Percentiles rank a stretch among this genome's conserved stretches.
These are phyloP conservation scores for Podaxis sp. DNA, from an alignment of 768 basidiomycete species.

Conservation along the genomic window DNA sequence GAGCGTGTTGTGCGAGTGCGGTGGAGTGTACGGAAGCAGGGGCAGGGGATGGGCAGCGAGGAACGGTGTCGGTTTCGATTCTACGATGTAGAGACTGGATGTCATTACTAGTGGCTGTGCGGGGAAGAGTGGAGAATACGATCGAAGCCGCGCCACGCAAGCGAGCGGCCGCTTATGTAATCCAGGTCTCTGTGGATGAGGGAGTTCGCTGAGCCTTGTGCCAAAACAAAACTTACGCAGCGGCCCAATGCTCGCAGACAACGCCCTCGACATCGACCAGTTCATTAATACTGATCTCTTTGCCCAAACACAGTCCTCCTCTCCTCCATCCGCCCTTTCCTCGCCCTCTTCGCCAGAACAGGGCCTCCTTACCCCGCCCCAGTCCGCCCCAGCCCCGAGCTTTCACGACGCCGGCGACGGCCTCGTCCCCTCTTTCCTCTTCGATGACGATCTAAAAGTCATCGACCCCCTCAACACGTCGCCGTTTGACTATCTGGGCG, in stretches of 20 bases:
- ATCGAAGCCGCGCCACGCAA: slow-evolving; percentile 1
- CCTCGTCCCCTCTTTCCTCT: slow-evolving; percentile 40
- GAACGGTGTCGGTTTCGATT: not conserved
- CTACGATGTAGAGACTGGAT: not conserved
- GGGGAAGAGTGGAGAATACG: not conserved
- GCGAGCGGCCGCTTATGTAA: slow-evolving; percentile 9
- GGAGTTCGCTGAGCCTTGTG: too few species aligned
- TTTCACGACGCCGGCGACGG: slow-evolving; percentile 34
- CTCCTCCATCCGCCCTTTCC: slow-evolving; percentile 34
- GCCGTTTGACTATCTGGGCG: slow-evolving; percentile 18
- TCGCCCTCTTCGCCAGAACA: slow-evolving; percentile 45
- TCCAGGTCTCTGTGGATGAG: not conserved
- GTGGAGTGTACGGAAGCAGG: not conserved
- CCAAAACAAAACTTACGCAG: not conserved
- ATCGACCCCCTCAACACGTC: slow-evolving; percentile 23
- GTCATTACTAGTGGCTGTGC: slow-evolving; percentile 5
- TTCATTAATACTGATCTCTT: slow-evolving; percentile 69
- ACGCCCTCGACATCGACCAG: slow-evolving; percentile 48
- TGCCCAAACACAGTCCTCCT: slow-evolving; percentile 28
- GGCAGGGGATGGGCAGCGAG: not conserved
- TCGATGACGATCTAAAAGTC: slow-evolving; percentile 45
- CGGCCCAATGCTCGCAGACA: not conserved
- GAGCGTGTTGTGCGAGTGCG: not conserved
- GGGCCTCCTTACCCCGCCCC: slow-evolving; percentile 48
- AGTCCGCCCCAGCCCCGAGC: slow-evolving; percentile 29